Percentiles rank a stretch among this genome's conserved stretches.
These are phyloP conservation scores for Phanerochaete carnosa DNA, from an alignment of 768 basidiomycete species.

Conservation along the genomic window DNA sequence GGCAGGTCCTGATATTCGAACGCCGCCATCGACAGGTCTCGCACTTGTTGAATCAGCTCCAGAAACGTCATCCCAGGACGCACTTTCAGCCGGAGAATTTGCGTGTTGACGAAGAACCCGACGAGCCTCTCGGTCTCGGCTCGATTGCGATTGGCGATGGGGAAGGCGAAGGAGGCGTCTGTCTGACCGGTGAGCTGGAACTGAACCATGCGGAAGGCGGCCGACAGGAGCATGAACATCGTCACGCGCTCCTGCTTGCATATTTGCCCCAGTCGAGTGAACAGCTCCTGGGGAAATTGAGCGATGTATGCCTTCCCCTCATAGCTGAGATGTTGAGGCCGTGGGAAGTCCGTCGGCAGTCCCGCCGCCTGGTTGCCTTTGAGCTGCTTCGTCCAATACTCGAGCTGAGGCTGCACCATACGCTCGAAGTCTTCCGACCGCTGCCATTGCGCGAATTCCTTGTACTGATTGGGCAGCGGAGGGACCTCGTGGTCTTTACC, in stretches of 20 bases:
- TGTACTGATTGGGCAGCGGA: background rate
- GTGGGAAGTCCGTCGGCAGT: background rate
- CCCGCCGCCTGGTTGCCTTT: background rate
- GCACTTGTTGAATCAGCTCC: background rate
- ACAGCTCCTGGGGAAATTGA: background rate
- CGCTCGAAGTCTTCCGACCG: background rate
- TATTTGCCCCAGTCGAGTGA: background rate
- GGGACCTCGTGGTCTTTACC: background rate
- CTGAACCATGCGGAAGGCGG: background rate
- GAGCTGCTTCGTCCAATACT: background rate
- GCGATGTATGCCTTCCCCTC: background rate
- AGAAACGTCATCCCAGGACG: background rate
- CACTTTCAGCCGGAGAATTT: background rate
- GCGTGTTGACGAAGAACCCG: constrained; percentile 7
- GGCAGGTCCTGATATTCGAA: background rate
- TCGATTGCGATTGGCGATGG: background rate
- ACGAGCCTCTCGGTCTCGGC: background rate
- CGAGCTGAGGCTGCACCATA: background rate
- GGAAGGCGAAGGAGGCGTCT: background rate
- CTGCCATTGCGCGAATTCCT: background rate
- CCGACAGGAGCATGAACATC: background rate
- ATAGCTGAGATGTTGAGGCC: background rate
- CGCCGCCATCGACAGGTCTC: background rate
- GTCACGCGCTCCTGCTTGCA: background rate
- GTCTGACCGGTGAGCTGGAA: background rate